Evolutionary conservation across 2,329 filamentous ascomycete species (phyloP).

Genomic region (Trichophyton rubrum): DNA sequence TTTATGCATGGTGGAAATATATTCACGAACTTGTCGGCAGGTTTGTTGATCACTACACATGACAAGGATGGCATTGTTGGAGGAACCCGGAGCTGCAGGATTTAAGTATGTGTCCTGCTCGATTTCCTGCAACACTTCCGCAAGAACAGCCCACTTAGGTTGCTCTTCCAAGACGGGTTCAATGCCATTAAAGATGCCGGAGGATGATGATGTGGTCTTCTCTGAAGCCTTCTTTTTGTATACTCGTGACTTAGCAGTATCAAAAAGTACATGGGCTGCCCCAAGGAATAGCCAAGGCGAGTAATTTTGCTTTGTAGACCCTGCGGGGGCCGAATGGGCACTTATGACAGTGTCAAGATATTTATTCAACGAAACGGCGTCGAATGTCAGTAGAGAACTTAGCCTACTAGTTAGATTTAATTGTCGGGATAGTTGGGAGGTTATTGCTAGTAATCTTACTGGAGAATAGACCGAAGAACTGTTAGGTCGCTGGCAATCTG

Average conservation of each 20-base stretch:
- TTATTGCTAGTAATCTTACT: constrained; percentile 35
- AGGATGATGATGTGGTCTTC: constrained; percentile 22
- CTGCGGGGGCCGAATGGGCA: constrained; percentile 75
- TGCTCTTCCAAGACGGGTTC: constrained; percentile 80
- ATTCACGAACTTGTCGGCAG: constrained; percentile 79
- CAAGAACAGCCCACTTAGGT: constrained; percentile 81
- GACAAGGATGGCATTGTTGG: constrained; percentile 81
- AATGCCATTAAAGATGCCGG: constrained; percentile 39
- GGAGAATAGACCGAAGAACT: constrained; percentile 68
- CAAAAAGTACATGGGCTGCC: constrained; percentile 86
- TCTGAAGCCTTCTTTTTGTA: constrained; percentile 60
- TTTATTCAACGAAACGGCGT: constrained; percentile 81
- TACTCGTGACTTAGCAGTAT: constrained; percentile 74
- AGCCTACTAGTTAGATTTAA: neutral
- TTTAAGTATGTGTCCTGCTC: constrained; percentile 83
- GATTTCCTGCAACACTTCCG: constrained; percentile 87
- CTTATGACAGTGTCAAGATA: constrained; percentile 90
- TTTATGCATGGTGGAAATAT: constrained; percentile 72
- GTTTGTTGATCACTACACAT: constrained; percentile 88
- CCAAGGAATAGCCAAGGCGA: constrained; percentile 95
- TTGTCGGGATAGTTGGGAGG: neutral
- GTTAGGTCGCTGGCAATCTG: constrained; percentile 87
- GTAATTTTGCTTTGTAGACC: constrained; percentile 74
- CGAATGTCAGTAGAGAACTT: constrained; percentile 62
- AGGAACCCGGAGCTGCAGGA: constrained; percentile 61